Conservation (phyloP, 2,329 filamentous ascomycete genomes). For the Fusarium bactridioides region DNA sequence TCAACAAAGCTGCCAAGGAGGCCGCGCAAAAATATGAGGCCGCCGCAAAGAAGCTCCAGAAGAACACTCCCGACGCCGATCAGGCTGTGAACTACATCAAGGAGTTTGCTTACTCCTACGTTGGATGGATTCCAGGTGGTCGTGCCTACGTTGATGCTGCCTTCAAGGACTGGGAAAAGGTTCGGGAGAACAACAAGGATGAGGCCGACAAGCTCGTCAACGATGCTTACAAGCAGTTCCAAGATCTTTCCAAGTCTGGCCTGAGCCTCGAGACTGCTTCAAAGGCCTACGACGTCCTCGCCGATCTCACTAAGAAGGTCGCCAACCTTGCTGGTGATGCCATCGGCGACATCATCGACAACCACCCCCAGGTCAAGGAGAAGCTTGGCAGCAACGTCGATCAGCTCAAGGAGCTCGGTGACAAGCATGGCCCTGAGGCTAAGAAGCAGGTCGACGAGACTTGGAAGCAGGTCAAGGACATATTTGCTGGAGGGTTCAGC, state of each 20-base stretch:
- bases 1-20: slow-evolving; percentile 60
- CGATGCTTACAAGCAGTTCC: slow-evolving; percentile 73
- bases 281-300: slow-evolving; percentile 68
- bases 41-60: slow-evolving; percentile 66
- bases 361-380: slow-evolving; percentile 77
- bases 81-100: slow-evolving; percentile 72
- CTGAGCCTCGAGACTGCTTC: slow-evolving; percentile 69
- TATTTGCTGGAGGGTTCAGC: slow-evolving; percentile 68
- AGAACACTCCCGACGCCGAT: slow-evolving; percentile 70
- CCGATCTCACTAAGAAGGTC: slow-evolving; percentile 67
- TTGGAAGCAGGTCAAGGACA: slow-evolving; percentile 70
- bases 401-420: slow-evolving; percentile 73
- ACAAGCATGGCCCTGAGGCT: slow-evolving; percentile 76
- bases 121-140: slow-evolving; percentile 75
- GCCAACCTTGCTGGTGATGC: slow-evolving; percentile 69
- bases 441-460: slow-evolving; percentile 80
- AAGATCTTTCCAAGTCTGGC: slow-evolving; percentile 65
- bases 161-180: slow-evolving; percentile 75
- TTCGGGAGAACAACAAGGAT: slow-evolving; percentile 71
- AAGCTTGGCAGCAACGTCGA: slow-evolving; percentile 74
- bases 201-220: slow-evolving; percentile 74
- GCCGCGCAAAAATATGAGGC: slow-evolving; percentile 68
- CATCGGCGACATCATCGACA: slow-evolving; percentile 71
- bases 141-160: slow-evolving; percentile 71
- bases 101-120: slow-evolving; percentile 72